Base-by-base conservation (phyloP, 208 protist genomes). In the Leishmania braziliensis region DNA sequence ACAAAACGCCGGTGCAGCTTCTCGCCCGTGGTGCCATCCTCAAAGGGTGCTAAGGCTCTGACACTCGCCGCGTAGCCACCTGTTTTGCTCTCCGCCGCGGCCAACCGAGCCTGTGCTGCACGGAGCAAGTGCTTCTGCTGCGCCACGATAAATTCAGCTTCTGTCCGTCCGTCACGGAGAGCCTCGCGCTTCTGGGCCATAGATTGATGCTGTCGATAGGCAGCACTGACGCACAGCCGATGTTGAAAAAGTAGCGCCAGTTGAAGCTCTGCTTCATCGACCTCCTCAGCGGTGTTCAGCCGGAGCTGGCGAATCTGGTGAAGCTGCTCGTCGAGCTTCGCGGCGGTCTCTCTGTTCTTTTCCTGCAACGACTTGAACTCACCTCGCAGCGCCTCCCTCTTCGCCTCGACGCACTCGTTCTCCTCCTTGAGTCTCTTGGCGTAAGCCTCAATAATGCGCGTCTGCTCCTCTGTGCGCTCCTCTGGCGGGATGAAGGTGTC, bases 381-480 rank as follows among this genome's bases (percentile, higher is more conserved):
- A 56, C 78, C 73, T 3, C 90, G 88, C 69, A 98, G 86, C 39
- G 83, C 87, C 33, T 96, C 89, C 56, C 86, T 90, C 69, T 86
- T 84, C 72, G 89, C 85, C 70, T 93, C 89, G 48, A 95, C 86
- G 12, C 86, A 78, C 69, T 92, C 89, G 1, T 86, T 89, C 80
- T 95, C 88, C 80, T 97, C 91, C 68, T 91, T 90, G 39, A 97
- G 86, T 56, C 88, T 78, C 80, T 94, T 95, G 62, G 95, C 89
- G 81, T 97, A 98, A 69, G 93, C 91, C 58, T 96, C 91, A 29
- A 91, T 82, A 16, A 84, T 43, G 62, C 84, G 86, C 70, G 89
- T 65, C 86, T 98, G 93, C 83, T 96, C 92, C 63, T 97, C 96
- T 0, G 88, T 97, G 70, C 95, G 90, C 78, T 98, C 95, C 63